Conservation (phyloP, 108 stramenopile species). For the Cyclostephanos invisitatus region DNA sequence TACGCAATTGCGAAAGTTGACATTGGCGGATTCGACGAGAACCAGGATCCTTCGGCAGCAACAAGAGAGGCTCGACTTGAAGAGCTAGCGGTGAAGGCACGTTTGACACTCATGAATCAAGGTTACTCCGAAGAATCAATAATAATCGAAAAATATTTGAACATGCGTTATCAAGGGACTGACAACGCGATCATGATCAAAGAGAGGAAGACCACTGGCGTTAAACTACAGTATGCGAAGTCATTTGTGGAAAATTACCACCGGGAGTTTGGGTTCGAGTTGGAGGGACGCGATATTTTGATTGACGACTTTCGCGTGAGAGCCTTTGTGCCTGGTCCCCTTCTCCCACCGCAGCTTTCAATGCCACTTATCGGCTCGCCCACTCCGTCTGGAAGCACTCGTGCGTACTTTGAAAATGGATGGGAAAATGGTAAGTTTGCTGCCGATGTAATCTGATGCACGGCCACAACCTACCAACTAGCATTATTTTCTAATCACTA, state of each 20-base stretch:
- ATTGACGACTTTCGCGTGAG: slow-evolving; percentile 97
- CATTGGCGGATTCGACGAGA: slow-evolving; percentile 40
- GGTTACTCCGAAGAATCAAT: slow-evolving; percentile 76
- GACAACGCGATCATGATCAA: slow-evolving; percentile 94
- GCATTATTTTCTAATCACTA: background rate
- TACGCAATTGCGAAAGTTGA: slow-evolving; percentile 39
- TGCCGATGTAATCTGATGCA: background rate
- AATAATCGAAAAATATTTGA: slow-evolving; percentile 75
- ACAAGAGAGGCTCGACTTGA: slow-evolving; percentile 63
- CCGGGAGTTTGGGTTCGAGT: slow-evolving; percentile 94
- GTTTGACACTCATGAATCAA: slow-evolving; percentile 65
- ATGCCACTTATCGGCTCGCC: slow-evolving; percentile 51
- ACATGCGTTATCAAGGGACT: slow-evolving; percentile 95
- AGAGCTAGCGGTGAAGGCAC: slow-evolving; percentile 62
- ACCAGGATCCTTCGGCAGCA: slow-evolving; percentile 42
- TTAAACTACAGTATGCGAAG: slow-evolving; percentile 55
- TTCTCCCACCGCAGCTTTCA: slow-evolving; percentile 46
- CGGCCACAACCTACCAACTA: background rate
- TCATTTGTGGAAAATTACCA: slow-evolving; percentile 73
- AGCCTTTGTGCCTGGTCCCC: slow-evolving; percentile 81
- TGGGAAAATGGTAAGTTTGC: slow-evolving; percentile 54
- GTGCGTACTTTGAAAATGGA: slow-evolving; percentile 92
- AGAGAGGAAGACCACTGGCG: slow-evolving; percentile 14
- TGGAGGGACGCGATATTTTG: slow-evolving; percentile 81
- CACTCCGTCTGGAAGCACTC: slow-evolving; percentile 52